Base-by-base conservation (phyloP, 2,329 filamentous ascomycete genomes). In the Chrysosporium queenslandicum region DNA sequence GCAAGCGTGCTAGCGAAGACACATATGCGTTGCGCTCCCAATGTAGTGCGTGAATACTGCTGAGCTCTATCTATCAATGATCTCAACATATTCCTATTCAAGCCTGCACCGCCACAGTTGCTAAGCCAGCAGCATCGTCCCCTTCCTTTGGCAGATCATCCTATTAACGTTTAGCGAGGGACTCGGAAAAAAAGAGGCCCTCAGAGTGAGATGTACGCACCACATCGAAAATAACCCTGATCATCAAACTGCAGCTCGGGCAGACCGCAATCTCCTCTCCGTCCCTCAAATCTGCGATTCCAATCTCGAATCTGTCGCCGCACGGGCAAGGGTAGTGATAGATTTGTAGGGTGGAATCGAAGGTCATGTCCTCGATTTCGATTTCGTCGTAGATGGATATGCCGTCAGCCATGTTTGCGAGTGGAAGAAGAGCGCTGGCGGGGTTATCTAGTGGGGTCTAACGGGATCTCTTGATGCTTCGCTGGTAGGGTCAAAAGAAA, bases 341-440 rank as follows among this genome's bases (percentile, higher is more conserved):
- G 61, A 95, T 84, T 68, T 95, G 85, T 37, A 89, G 78, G 3
- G 77, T 76, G 43, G 82, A 74, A 69, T 96, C 89, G 68, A 81
- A 96, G 63, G 86, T 92, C 89, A 96, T 94, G 71, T 98, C 92
- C 70, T 97, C 91, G 74, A 97, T 96, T 69, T 97, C 91, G 70
- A 97, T 91, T 71, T 96, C 91, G 65, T 97, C 91, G 75, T 96
- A 97, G 67, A 95, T 87, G 60, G 85, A 82, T 53, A 85, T 70
- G 50, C 80, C 76, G 65, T 83, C 81, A 32, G 81, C 76, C 80
- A 83, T 83, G 20, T 14, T 18, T 16, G 18, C 12, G 30, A 21
- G n/a, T n/a, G n/a, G n/a, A n/a, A n/a, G n/a, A n/a, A n/a, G n/a
- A n/a, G n/a, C n/a, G n/a, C 11, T 25, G 43, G 43, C 30, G 43